Conservation (phyloP, 805 yeast genomes). For the Ogataea populi-albae region DNA sequence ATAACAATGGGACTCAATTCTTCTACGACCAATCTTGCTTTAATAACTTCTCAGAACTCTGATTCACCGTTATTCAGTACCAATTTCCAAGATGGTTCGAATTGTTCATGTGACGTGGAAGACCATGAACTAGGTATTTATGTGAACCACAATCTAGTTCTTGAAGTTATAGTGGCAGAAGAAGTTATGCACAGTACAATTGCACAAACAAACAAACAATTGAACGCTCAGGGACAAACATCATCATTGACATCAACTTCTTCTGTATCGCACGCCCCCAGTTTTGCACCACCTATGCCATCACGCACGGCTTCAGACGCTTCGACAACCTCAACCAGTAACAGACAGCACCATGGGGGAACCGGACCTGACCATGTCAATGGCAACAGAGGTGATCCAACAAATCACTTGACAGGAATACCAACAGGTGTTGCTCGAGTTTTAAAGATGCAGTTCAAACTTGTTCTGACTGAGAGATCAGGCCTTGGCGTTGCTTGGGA, state of each 20-base stretch:
- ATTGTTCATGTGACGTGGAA: conserved; percentile 73
- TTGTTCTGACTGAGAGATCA: conserved; percentile 81
- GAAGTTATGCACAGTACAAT: conserved; percentile 52
- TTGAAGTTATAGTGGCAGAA: conserved; percentile 94
- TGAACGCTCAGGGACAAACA: conserved; percentile 22
- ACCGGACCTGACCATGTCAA: conserved; percentile 31
- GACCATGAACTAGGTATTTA: conserved; percentile 78
- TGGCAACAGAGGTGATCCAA: conserved; percentile 29
- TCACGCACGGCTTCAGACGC: conserved; percentile 11
- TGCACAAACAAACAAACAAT: conserved; percentile 18
- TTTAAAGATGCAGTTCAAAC: conserved; percentile 87
- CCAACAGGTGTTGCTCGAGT: conserved; percentile 97
- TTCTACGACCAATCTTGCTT: conserved; percentile 25
- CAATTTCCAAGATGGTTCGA: conserved; percentile 35
- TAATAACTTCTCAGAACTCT: conserved; percentile 33
- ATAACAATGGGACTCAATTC: conserved; percentile 47
- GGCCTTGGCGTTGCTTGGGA: conserved; percentile 98
- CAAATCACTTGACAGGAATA: conserved; percentile 47
- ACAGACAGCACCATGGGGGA: conserved; percentile 18
- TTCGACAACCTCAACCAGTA: conserved; percentile 4
- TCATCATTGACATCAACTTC: conserved; percentile 10
- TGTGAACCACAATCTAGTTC: conserved; percentile 71
- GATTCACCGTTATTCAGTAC: conserved; percentile 30
- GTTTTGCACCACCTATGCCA: not conserved
- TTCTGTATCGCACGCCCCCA: conserved; percentile 1